Evolutionary conservation across 805 yeast genomes (phyloP).

Genomic region (Sugiyamaella floridensis): DNA sequence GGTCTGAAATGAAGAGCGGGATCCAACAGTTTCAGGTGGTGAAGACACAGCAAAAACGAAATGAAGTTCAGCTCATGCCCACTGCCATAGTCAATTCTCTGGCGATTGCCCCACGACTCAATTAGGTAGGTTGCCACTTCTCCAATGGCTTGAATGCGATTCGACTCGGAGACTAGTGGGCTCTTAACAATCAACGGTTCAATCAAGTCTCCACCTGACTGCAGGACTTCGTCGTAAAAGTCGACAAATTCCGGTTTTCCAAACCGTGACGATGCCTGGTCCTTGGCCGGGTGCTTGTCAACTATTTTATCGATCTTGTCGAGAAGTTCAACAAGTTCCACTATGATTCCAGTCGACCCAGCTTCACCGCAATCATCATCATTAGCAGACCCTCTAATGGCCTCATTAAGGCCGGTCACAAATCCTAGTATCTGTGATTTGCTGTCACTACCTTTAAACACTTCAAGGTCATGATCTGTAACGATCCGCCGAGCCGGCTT

Average conservation of each 20-base stretch:
- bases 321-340: constrained; percentile 37
- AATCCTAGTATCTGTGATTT: constrained; percentile 47
- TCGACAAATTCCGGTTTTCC: constrained; percentile 86
- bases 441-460: constrained; percentile 50
- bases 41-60: constrained; percentile 53
- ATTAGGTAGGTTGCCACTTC: constrained; percentile 55
- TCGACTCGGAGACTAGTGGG: not conserved
- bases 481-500: constrained; percentile 40
- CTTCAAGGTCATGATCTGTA: constrained; percentile 51
- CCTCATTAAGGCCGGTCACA: constrained; percentile 48
- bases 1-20: constrained; percentile 27
- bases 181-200: not conserved
- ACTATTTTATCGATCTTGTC: constrained; percentile 41
- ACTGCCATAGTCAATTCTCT: constrained; percentile 91
- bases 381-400: constrained; percentile 57
- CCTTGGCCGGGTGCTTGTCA: constrained; percentile 55
- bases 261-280: constrained; percentile 68
- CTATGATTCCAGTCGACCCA: constrained; percentile 19
- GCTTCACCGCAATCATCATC: constrained; percentile 38
- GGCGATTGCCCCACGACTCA: constrained; percentile 78
- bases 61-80: constrained; percentile 92
- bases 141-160: constrained; percentile 6
- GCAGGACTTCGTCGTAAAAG: constrained; percentile 61
- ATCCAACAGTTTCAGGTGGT: constrained; percentile 37
- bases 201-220: constrained; percentile 24